Conservation (phyloP, 2,329 filamentous ascomycete genomes). For the Phaeosphaeriaceae sp. region DNA sequence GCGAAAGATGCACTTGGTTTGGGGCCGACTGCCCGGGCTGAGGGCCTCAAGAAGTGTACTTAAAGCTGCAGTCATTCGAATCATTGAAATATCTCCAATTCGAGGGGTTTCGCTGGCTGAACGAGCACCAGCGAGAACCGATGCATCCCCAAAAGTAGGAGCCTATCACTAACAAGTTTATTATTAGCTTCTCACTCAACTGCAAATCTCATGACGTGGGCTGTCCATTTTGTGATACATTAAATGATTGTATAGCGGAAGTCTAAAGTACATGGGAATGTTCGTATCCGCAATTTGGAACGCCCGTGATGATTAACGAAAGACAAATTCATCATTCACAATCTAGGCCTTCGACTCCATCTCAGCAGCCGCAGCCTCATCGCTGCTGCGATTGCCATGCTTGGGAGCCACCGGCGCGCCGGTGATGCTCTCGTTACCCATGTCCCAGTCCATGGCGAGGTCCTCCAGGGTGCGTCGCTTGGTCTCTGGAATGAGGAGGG, state of each 20-base stretch:
- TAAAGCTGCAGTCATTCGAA: too few species aligned
- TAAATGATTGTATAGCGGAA: not conserved
- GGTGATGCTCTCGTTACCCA: slow-evolving; percentile 43
- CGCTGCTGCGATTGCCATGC: slow-evolving; percentile 25
- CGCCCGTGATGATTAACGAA: not conserved
- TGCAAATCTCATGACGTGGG: too few species aligned
- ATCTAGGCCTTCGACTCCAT: slow-evolving; percentile 14
- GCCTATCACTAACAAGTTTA: too few species aligned
- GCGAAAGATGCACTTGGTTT: too few species aligned
- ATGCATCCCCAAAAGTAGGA: too few species aligned
- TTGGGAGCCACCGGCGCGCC: slow-evolving; percentile 21
- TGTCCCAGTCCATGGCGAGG: slow-evolving; percentile 57
- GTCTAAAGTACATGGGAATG: not conserved
- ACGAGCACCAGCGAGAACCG: too few species aligned
- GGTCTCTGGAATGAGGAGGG: slow-evolving; percentile 77
- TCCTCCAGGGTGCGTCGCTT: slow-evolving; percentile 78
- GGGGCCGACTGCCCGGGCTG: too few species aligned
- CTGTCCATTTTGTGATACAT: not conserved
- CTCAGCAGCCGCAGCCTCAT: slow-evolving; percentile 23
- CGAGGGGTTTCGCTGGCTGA: too few species aligned
- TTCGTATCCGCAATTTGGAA: not conserved
- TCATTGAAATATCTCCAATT: too few species aligned
- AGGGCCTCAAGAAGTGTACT: too few species aligned
- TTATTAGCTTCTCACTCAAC: too few species aligned
- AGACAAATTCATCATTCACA: not conserved